A percentile compares a stretch with the other conserved stretches of the same genome.
These are phyloP conservation scores for Rhodotorula babjevae DNA, from an alignment of 768 basidiomycete genomes.

Conservation along the genomic window DNA sequence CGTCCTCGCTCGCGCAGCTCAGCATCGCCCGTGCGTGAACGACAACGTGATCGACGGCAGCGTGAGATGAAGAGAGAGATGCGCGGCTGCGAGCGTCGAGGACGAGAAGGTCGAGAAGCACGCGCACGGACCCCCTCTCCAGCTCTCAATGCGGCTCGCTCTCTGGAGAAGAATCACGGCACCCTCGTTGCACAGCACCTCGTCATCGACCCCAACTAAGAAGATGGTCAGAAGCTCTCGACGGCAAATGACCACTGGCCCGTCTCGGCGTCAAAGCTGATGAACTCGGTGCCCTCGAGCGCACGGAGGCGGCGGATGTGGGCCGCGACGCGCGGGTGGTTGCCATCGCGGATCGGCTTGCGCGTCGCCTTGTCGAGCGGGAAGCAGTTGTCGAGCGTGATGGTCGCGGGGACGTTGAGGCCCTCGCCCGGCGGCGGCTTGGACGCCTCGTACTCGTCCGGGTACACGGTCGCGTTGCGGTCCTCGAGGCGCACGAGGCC, in stretches of 20 bases:
- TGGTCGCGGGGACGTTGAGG: constrained; percentile 77
- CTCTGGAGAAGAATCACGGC: too few species aligned
- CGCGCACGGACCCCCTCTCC: too few species aligned
- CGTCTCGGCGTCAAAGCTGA: constrained; percentile 67
- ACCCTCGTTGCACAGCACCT: too few species aligned
- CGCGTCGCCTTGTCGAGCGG: constrained; percentile 83
- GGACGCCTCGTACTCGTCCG: constrained; percentile 75
- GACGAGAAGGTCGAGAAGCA: too few species aligned
- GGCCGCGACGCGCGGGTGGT: constrained; percentile 65
- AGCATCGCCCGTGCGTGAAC: too few species aligned
- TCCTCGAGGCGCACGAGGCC: constrained; percentile 80
- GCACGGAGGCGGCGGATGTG: constrained; percentile 69
- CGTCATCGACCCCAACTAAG: too few species aligned
- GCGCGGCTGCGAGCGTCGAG: too few species aligned
- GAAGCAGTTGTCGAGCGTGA: constrained; percentile 77
- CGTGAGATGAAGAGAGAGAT: too few species aligned
- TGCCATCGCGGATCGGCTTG: constrained; percentile 77
- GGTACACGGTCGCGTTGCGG: constrained; percentile 89
- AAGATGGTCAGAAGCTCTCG: constrained; percentile 76
- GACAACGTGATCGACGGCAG: too few species aligned
- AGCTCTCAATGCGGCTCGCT: too few species aligned
- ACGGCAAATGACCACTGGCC: constrained; percentile 94
- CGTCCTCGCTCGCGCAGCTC: too few species aligned
- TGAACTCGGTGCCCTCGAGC: constrained; percentile 81
- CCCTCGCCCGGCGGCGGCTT: constrained; percentile 80